Evolutionary conservation across 768 basidiomycete species (phyloP).

Genomic region (Pleurotus platypus): DNA sequence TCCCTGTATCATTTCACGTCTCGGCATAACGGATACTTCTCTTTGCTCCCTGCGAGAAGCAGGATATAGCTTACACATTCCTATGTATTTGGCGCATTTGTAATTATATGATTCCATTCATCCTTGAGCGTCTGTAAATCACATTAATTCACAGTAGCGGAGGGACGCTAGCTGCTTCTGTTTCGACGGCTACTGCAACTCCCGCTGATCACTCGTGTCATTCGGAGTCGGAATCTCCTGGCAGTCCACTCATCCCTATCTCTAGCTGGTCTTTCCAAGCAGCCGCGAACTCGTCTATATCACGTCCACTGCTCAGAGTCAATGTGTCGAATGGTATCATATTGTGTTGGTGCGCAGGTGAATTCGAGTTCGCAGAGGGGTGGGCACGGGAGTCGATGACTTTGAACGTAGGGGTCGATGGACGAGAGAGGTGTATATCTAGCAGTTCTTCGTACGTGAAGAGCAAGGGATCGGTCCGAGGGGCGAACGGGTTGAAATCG

Average conservation of each 20-base stretch:
- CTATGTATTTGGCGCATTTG: too few species aligned
- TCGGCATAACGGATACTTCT: too few species aligned
- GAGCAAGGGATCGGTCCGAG: constrained; percentile 82
- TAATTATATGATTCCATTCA: too few species aligned
- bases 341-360: constrained; percentile 79
- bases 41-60: too few species aligned
- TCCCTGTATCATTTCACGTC: too few species aligned
- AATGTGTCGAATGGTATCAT: constrained; percentile 91
- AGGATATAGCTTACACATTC: too few species aligned
- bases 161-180: too few species aligned
- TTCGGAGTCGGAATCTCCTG: too few species aligned
- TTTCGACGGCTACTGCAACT: too few species aligned
- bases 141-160: too few species aligned
- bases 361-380: constrained; percentile 60
- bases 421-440: constrained; percentile 24
- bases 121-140: too few species aligned
- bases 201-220: too few species aligned
- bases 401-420: constrained; percentile 38
- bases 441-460: constrained; percentile 80
- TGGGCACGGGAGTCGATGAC: constrained; percentile 76
- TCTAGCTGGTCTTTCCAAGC: constrained; percentile 56
- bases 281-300: constrained; percentile 70
- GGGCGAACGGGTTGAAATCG: constrained; percentile 89
- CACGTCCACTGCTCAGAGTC: constrained; percentile 69
- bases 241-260: constrained; percentile 10